Evolutionary conservation across 345 rosid species (phyloP).

Genomic region (Citropsis articulata): DNA sequence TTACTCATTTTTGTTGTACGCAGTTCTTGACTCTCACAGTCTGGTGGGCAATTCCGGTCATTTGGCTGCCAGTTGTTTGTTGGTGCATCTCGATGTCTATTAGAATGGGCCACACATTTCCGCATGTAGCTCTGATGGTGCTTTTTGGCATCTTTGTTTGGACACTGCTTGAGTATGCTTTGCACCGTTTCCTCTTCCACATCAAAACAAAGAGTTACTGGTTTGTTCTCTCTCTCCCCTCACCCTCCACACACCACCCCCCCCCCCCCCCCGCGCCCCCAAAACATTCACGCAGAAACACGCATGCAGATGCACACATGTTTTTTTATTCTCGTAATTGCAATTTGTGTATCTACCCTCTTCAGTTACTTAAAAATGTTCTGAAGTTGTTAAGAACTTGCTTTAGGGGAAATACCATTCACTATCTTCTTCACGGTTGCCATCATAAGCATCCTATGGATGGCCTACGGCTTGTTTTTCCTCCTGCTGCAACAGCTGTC

Average conservation of each 20-base stretch:
- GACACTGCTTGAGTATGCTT: conserved; percentile 83
- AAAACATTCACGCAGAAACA: neutral
- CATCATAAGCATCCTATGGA: conserved; percentile 94
- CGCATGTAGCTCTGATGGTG: conserved; percentile 53
- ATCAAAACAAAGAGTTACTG: conserved; percentile 80
- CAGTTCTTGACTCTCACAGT: conserved; percentile 90
- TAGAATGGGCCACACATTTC: conserved; percentile 57
- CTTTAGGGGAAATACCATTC: conserved; percentile 69
- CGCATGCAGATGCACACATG: neutral
- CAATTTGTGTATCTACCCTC: neutral
- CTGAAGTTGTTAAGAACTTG: conserved; percentile 3
- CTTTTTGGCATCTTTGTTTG: conserved; percentile 66
- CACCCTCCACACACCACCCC: neutral
- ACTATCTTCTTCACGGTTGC: conserved; percentile 88
- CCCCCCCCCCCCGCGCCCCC: rapidly evolving
- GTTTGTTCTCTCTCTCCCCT: conserved; percentile 46
- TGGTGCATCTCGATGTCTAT: conserved; percentile 58
- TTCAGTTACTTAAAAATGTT: neutral
- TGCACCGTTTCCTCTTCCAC: conserved; percentile 98
- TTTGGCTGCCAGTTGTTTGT: conserved; percentile 88
- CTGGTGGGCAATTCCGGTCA: conserved; percentile 94
- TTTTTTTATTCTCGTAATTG: neutral
- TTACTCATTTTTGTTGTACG: conserved; percentile 14
- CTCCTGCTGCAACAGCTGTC: conserved; percentile 77
- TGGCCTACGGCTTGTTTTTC: conserved; percentile 79